A percentile compares a stretch with the other conserved stretches of the same genome.
Evolutionary conservation across 768 basidiomycete genomes (phyloP).

Genomic region (Psilocybe cubensis): DNA sequence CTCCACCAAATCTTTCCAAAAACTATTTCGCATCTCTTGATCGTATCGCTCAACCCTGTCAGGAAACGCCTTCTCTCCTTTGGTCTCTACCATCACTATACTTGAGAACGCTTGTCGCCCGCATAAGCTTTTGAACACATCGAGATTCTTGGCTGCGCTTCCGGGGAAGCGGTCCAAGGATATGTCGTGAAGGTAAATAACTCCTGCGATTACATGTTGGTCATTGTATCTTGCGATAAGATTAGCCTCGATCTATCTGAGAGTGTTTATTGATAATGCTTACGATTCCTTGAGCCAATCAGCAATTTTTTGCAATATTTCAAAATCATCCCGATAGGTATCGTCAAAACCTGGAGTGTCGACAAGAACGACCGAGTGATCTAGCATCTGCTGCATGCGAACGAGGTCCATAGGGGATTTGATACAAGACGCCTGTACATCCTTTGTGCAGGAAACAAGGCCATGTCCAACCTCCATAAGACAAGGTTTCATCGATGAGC

Average conservation of each 20-base stretch:
- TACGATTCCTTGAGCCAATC: conserved; percentile 25
- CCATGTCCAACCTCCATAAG: conserved; percentile 19
- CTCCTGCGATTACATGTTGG: conserved; percentile 18
- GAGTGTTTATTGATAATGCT: neutral
- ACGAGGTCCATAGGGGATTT: neutral
- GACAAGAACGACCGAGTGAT: conserved; percentile 20
- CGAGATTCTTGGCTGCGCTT: conserved; percentile 28
- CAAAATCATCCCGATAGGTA: conserved; percentile 20
- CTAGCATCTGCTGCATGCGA: neutral
- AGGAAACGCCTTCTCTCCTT: neutral
- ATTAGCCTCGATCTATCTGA: neutral
- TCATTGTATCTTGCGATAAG: neutral
- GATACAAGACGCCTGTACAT: conserved; percentile 13
- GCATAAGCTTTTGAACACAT: conserved; percentile 38
- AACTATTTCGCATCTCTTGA: neutral
- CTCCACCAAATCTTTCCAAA: neutral
- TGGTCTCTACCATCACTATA: conserved; percentile 16
- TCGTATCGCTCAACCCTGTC: neutral
- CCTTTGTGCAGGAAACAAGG: conserved; percentile 21
- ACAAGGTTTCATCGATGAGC: neutral
- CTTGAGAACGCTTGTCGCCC: conserved; percentile 30
- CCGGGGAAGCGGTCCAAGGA: conserved; percentile 31
- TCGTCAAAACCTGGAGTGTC: conserved; percentile 34
- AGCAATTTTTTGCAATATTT: conserved; percentile 27
- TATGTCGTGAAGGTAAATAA: conserved; percentile 28